Evolutionary conservation across 2,329 filamentous ascomycete genomes (phyloP).

Genomic region (Neocatenulostroma microsporum): DNA sequence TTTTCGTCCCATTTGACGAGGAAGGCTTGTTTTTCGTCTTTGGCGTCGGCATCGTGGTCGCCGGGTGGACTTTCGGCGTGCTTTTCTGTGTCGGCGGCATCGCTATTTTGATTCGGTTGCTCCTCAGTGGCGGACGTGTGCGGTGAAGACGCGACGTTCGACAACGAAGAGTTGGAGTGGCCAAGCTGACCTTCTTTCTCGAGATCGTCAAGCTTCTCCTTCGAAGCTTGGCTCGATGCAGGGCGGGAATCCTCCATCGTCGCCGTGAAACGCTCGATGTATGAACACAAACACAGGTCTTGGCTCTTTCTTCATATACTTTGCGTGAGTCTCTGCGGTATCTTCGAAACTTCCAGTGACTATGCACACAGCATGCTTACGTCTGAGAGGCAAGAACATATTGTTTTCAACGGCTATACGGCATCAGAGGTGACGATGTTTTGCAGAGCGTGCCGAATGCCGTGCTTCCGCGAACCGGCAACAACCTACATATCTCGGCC

Average conservation of each 20-base stretch:
- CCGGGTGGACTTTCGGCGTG: no score
- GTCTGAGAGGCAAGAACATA: no score
- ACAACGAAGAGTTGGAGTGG: no score
- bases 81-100: no score
- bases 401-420: no score
- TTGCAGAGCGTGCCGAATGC: neutral
- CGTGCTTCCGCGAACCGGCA: neutral
- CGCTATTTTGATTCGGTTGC: no score
- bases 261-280: no score
- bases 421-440: neutral
- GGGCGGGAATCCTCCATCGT: neutral
- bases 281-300: neutral
- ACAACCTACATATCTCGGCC: neutral
- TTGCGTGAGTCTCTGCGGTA: neutral
- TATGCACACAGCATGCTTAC: no score
- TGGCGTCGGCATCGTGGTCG: neutral
- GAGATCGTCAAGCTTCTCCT: slow-evolving; percentile 3
- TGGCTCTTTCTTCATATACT: neutral
- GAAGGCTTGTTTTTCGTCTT: slow-evolving; percentile 13
- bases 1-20: slow-evolving; percentile 24
- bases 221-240: slow-evolving; percentile 3
- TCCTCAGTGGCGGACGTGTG: no score
- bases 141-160: no score
- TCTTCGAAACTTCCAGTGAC: neutral
- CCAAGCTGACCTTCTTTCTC: slow-evolving; percentile 4